Percentiles rank a stretch among this genome's conserved stretches.
These are phyloP conservation scores for Bromus sterilis DNA, from an alignment of 176 grass and related monocot species.

Conservation along the genomic window DNA sequence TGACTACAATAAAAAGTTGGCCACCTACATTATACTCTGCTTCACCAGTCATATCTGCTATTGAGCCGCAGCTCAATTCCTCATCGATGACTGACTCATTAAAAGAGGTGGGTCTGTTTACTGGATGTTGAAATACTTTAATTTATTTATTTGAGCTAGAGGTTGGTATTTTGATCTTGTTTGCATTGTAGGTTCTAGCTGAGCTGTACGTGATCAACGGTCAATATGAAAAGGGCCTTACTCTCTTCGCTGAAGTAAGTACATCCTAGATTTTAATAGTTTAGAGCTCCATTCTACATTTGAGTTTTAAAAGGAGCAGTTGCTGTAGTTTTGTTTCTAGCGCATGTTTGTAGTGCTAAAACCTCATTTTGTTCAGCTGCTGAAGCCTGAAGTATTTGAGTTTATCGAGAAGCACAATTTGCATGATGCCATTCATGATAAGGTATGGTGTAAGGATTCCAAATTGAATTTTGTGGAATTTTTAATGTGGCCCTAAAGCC, in stretches of 20 bases:
- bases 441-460: slow-evolving; percentile 43
- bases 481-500: not conserved
- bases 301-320: not conserved
- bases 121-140: not conserved
- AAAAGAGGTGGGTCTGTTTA: slow-evolving; percentile 58
- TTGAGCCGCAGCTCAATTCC: slow-evolving; percentile 73
- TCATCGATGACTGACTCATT: slow-evolving; percentile 70
- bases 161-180: slow-evolving; percentile 19
- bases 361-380: slow-evolving; percentile 41
- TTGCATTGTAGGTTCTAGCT: slow-evolving; percentile 67
- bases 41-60: slow-evolving; percentile 84
- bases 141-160: slow-evolving; percentile 12
- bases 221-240: slow-evolving; percentile 80
- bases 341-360: slow-evolving; percentile 16
- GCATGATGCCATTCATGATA: slow-evolving; percentile 68
- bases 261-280: slow-evolving; percentile 8
- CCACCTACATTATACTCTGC: slow-evolving; percentile 68
- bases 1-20: slow-evolving; percentile 81
- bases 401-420: slow-evolving; percentile 86
- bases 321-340: slow-evolving; percentile 2
- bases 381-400: slow-evolving; percentile 77
- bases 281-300: slow-evolving; percentile 5
- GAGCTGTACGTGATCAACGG: slow-evolving; percentile 73
- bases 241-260: slow-evolving; percentile 93
- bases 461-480: not conserved